phyloP scores from a whole-genome alignment of 2,329 filamentous ascomycete genomes.

The Coniosporium tulheliwenetii region DNA sequence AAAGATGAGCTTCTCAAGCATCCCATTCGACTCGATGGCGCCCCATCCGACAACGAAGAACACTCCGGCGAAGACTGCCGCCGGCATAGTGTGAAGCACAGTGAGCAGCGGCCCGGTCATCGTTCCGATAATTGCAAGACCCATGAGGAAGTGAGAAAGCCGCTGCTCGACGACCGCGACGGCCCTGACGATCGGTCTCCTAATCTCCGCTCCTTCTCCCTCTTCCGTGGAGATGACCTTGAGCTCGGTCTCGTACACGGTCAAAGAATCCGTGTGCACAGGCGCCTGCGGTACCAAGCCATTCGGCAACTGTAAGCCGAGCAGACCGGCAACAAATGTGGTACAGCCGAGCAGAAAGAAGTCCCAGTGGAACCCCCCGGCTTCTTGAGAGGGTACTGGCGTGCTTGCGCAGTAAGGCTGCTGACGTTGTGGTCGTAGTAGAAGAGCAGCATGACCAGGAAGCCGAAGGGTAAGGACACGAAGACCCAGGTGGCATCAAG shows the following conservation, averaged over 20 bases:
- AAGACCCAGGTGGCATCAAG: slow-evolving; percentile 37
- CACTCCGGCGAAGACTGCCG: slow-evolving; percentile 37
- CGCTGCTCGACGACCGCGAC: slow-evolving; percentile 40
- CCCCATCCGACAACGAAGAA: slow-evolving; percentile 43
- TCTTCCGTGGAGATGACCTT: slow-evolving; percentile 27
- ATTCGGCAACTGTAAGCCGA: slow-evolving; percentile 42
- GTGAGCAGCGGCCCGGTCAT: slow-evolving; percentile 40
- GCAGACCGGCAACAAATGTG: slow-evolving; percentile 37
- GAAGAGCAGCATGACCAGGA: slow-evolving; percentile 37
- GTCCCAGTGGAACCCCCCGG: slow-evolving; percentile 48
- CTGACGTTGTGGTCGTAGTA: slow-evolving; percentile 43
- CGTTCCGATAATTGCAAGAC: slow-evolving; percentile 36
- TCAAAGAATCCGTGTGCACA: slow-evolving; percentile 40
- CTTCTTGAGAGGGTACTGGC: slow-evolving; percentile 39
- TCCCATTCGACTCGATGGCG: slow-evolving; percentile 36
- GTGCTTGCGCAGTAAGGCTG: slow-evolving; percentile 39
- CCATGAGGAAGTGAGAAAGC: slow-evolving; percentile 39
- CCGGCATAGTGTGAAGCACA: slow-evolving; percentile 38
- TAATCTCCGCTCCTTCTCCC: slow-evolving; percentile 24
- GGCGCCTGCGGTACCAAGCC: slow-evolving; percentile 44
- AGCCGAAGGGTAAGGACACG: slow-evolving; percentile 36
- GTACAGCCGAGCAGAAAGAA: slow-evolving; percentile 42
- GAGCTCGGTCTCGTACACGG: slow-evolving; percentile 22
- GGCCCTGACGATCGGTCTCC: slow-evolving; percentile 26
- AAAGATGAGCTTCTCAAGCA: slow-evolving; percentile 35